Evolutionary conservation across 495 filamentous ascomycete genomes (phyloP).

Genomic region (Aspergillus funiculosus): DNA sequence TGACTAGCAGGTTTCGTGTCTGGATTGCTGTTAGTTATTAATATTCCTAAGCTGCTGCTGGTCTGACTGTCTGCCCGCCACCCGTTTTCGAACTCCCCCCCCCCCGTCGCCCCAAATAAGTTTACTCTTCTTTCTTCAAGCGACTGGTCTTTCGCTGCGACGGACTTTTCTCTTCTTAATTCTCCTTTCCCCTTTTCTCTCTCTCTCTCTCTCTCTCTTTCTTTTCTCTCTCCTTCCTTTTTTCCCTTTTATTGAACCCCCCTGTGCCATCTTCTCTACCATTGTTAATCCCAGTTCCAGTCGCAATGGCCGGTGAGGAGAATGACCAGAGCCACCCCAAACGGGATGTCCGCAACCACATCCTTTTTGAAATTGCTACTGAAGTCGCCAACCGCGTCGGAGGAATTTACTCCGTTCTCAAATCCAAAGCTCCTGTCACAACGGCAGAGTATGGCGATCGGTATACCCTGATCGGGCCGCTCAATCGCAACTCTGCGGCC

Average conservation of each 20-base stretch:
- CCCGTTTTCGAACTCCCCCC: slow-evolving; percentile 11
- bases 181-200: background rate
- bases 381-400: slow-evolving; percentile 97
- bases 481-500: slow-evolving; percentile 85
- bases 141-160: background rate
- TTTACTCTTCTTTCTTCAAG: slow-evolving; percentile 13
- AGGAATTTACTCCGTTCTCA: slow-evolving; percentile 97
- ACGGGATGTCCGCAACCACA: slow-evolving; percentile 70
- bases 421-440: slow-evolving; percentile 96
- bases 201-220: background rate
- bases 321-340: slow-evolving; percentile 36
- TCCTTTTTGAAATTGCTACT: slow-evolving; percentile 92
- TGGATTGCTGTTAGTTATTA: too few relatives aligned
- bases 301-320: slow-evolving; percentile 29
- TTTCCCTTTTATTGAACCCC: background rate
- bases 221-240: background rate
- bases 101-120: slow-evolving; percentile 3
- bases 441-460: slow-evolving; percentile 97
- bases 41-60: too few relatives aligned
- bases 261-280: too few relatives aligned
- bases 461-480: slow-evolving; percentile 91
- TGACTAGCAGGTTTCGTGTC: too few relatives aligned
- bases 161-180: background rate
- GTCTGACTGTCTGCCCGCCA: slow-evolving; percentile 18
- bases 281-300: background rate